Percentiles rank a stretch among this genome's conserved stretches.
phyloP scores from a whole-genome alignment of 2,329 filamentous ascomycete genomes.

The Verticillium nubilum region DNA sequence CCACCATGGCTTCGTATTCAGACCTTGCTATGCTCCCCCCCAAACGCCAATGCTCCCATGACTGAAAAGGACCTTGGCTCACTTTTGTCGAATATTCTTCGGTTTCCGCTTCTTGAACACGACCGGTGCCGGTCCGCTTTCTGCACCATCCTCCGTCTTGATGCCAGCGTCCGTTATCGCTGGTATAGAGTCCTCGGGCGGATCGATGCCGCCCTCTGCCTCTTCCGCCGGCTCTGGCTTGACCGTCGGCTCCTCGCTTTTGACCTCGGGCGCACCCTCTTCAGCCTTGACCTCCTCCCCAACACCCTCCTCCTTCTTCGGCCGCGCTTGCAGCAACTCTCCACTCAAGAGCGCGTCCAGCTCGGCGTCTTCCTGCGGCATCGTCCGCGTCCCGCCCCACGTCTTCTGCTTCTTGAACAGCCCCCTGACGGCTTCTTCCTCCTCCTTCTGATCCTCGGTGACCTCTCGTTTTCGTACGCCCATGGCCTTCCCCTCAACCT shows the following conservation, averaged over 20 bases:
- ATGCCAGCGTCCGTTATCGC: slow-evolving; percentile 14
- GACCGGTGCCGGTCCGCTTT: slow-evolving; percentile 39
- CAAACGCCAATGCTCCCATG: neutral
- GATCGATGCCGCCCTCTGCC: slow-evolving; percentile 7
- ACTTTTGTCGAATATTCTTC: slow-evolving; percentile 59
- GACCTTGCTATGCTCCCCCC: too few relatives aligned
- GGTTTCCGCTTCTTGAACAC: slow-evolving; percentile 79
- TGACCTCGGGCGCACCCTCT: slow-evolving; percentile 14
- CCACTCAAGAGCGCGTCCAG: slow-evolving; percentile 56
- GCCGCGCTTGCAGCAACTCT: slow-evolving; percentile 19
- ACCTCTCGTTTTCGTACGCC: slow-evolving; percentile 59
- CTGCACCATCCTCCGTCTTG: slow-evolving; percentile 34
- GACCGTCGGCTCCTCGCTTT: slow-evolving; percentile 21
- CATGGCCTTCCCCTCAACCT: slow-evolving; percentile 42
- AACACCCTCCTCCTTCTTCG: slow-evolving; percentile 20
- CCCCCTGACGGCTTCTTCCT: slow-evolving; percentile 51
- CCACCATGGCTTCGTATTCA: too few relatives aligned
- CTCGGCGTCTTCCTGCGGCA: slow-evolving; percentile 44
- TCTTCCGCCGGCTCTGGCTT: slow-evolving; percentile 32
- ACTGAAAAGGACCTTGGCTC: slow-evolving; percentile 11
- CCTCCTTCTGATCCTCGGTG: slow-evolving; percentile 56
- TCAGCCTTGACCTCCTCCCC: slow-evolving; percentile 12
- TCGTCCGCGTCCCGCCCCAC: slow-evolving; percentile 48
- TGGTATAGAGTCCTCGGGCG: neutral
- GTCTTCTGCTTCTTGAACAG: slow-evolving; percentile 54